Evolutionary conservation across 345 rosid species (phyloP).

Genomic region (Mercurialis annua): DNA sequence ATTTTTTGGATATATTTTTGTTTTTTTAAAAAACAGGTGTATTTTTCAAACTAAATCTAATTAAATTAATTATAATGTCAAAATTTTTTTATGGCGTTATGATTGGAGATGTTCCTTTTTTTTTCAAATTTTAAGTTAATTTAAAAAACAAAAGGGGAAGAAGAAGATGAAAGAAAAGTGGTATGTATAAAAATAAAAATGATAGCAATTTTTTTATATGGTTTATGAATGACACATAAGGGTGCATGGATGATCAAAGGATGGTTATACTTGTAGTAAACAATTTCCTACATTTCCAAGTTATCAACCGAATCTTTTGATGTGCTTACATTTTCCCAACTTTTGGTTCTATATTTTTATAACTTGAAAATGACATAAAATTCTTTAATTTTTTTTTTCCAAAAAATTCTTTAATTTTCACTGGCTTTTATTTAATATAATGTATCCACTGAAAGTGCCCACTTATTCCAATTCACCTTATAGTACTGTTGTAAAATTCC

Average conservation of each 20-base stretch:
- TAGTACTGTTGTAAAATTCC: conserved; percentile 25
- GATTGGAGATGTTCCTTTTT: too few relatives aligned
- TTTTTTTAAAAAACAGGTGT: too few relatives aligned
- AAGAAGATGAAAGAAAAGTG: too few relatives aligned
- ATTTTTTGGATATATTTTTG: too few relatives aligned
- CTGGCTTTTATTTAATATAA: conserved; percentile 28
- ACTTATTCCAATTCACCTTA: conserved; percentile 25
- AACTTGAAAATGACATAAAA: conserved; percentile 45
- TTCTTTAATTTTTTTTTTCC: neutral
- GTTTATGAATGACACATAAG: conserved; percentile 15
- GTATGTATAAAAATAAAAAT: too few relatives aligned
- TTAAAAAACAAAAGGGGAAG: too few relatives aligned
- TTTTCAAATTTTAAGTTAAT: too few relatives aligned
- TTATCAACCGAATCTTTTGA: conserved; percentile 56
- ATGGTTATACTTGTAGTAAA: conserved; percentile 70
- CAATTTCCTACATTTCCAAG: conserved; percentile 64
- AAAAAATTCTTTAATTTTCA: conserved; percentile 11
- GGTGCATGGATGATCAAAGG: conserved; percentile 21
- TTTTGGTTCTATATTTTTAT: neutral
- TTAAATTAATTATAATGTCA: too few relatives aligned
- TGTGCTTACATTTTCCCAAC: conserved; percentile 15
- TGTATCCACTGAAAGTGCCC: conserved; percentile 21
- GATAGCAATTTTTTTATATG: neutral
- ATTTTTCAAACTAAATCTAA: too few relatives aligned
- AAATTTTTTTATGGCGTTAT: too few relatives aligned